Percentiles rank a stretch among this genome's conserved stretches.
Evolutionary conservation across 257 asterid genomes (phyloP).

Genomic region (Sherardia arvensis): DNA sequence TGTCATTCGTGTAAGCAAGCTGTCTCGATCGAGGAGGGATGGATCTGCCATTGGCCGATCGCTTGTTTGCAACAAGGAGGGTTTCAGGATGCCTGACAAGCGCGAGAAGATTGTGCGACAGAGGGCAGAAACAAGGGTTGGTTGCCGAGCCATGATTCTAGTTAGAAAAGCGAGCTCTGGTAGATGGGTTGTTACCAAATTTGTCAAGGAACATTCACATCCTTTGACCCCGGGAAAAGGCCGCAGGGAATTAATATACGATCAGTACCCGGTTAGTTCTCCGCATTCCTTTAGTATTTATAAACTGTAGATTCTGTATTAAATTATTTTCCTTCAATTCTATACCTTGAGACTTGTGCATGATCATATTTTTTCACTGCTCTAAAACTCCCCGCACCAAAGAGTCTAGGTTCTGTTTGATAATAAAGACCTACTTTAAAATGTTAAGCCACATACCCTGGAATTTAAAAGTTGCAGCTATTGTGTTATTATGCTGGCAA

Average conservation of each 20-base stretch:
- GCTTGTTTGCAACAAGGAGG: conserved; percentile 97
- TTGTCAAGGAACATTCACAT: conserved; percentile 86
- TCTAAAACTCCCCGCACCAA: not conserved
- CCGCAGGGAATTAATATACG: conserved; percentile 70
- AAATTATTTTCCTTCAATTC: not conserved
- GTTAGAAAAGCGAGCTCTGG: conserved; percentile 80
- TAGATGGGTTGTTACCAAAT: conserved; percentile 83
- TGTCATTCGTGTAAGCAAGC: conserved; percentile 92
- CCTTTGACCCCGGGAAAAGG: conserved; percentile 84
- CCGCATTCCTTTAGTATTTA: not conserved
- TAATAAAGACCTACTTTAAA: not conserved
- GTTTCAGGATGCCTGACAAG: conserved; percentile 85
- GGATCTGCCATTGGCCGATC: conserved; percentile 98
- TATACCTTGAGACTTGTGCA: not conserved
- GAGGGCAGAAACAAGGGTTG: conserved; percentile 94
- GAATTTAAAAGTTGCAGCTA: not conserved
- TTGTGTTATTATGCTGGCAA: not conserved
- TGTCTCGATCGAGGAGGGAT: conserved; percentile 95
- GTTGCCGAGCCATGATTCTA: conserved; percentile 95
- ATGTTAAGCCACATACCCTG: not conserved
- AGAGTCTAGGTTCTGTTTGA: not conserved
- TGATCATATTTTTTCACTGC: no score
- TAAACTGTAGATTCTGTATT: not conserved
- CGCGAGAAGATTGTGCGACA: conserved; percentile 89
- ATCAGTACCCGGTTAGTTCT: conserved; percentile 68